phyloP scores from a whole-genome alignment of 2,329 filamentous ascomycete genomes.

The Fusarium chlamydosporum region DNA sequence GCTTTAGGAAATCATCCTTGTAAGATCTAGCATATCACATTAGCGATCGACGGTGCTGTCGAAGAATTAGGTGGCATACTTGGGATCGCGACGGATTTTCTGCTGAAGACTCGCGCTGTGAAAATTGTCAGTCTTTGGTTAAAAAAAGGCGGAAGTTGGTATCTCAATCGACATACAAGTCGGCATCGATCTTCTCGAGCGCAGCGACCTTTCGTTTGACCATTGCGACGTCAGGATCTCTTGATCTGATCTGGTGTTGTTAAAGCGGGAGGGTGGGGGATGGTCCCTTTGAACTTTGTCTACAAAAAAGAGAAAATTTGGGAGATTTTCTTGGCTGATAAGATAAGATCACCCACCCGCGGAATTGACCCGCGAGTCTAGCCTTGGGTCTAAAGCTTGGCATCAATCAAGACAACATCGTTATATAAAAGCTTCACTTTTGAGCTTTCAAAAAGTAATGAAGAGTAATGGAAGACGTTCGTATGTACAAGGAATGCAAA shows the following conservation, averaged over 20 bases:
- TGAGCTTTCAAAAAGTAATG: no score
- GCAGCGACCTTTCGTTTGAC: conserved; percentile 91
- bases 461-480: no score
- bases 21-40: conserved; percentile 74
- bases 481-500: no score
- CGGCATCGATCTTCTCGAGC: conserved; percentile 94
- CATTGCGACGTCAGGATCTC: conserved; percentile 62
- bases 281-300: conserved; percentile 26
- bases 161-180: conserved; percentile 69
- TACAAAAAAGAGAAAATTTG: conserved; percentile 43
- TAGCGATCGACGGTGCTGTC: conserved; percentile 23
- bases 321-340: conserved; percentile 41
- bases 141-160: background rate
- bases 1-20: conserved; percentile 86
- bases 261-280: conserved; percentile 26
- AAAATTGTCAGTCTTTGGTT: conserved; percentile 47
- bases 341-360: conserved; percentile 34
- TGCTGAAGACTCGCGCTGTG: conserved; percentile 86
- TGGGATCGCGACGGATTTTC: conserved; percentile 89
- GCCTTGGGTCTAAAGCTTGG: background rate
- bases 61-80: conserved; percentile 62
- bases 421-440: no score
- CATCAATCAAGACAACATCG: background rate
- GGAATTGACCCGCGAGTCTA: conserved; percentile 38
- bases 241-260: conserved; percentile 23